Base-by-base conservation (phyloP, 768 basidiomycete species). In the Kwoniella sp. region DNA sequence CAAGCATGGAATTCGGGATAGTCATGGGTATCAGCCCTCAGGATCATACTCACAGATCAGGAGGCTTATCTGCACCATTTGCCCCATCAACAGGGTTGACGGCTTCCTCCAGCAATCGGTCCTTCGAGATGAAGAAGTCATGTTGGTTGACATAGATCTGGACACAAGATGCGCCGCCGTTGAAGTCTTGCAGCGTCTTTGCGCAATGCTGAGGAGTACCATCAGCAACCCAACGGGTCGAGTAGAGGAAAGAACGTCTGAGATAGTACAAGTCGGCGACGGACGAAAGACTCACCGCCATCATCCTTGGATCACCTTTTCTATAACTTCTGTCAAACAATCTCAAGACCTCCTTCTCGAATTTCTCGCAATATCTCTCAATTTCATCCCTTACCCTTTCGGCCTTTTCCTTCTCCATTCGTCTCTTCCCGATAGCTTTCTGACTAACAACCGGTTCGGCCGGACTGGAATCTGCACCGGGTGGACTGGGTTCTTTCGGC, bases 141-240 rank as follows among this genome's bases (percentile, higher is more conserved):
- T 99, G 96, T 78, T 99, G 96, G 74, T 98, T 99, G 61, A 99
- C 96, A 74, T 98, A 99, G 13, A 98, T 92, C 81, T 97, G 94
- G 4, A 99, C 90, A 76, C 96, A 98, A 0, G 93, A 95, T 50
- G 90, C 84, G 9, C 96, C 96, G 5, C 96, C 96, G 70, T 99
- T 99, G 83, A 99, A 99, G 80, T 98, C 96, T 20, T 96, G 86
- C 5, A 99, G 83, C 1, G 92, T 95, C 82, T 94, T 91, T 0
- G 96, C 95, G 76, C 95, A 98, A 77, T 98, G 96, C 95, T 99
- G n/a, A n/a, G n/a, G n/a, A n/a, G n/a, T n/a, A n/a, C n/a, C n/a
- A n/a, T n/a, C n/a, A n/a, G n/a, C n/a, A n/a, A n/a, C n/a, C n/a
- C n/a, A n/a, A n/a, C n/a, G n/a, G n/a, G n/a, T n/a, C n/a, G n/a